Conservation (phyloP, 2,329 filamentous ascomycete genomes). For the Trichoderma simmonsii region DNA sequence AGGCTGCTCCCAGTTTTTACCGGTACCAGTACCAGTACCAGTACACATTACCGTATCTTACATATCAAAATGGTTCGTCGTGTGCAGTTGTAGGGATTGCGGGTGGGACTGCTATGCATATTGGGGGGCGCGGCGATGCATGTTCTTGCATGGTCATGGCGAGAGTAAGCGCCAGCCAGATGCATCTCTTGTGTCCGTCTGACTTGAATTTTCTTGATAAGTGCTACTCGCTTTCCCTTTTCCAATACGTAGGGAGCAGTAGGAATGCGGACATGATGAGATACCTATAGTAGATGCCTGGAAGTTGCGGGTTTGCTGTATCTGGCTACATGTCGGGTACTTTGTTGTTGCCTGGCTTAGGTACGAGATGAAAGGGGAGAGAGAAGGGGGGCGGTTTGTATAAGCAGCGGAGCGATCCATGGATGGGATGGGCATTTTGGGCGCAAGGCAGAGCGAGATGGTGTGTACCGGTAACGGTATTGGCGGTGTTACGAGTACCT, state of each 20-base stretch:
- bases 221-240: too few relatives aligned
- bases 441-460: neutral
- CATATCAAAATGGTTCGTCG: neutral
- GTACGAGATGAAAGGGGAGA: neutral
- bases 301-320: neutral
- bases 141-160: neutral
- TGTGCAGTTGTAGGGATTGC: neutral
- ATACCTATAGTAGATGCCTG: neutral
- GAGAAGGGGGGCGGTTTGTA: neutral
- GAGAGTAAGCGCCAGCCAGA: neutral
- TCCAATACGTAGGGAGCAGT: too few relatives aligned
- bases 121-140: neutral
- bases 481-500: too few relatives aligned
- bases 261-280: too few relatives aligned
- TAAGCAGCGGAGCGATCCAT: neutral
- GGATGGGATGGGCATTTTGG: neutral
- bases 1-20: neutral
- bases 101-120: neutral
- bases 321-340: neutral
- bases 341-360: neutral
- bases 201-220: neutral
- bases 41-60: neutral
- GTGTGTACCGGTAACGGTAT: neutral
- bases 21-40: too few relatives aligned
- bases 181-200: neutral